Percentiles rank a stretch among this genome's conserved stretches.
Conservation (phyloP, 192 early-diverging fungal genomes). For the Podila minutissima region DNA sequence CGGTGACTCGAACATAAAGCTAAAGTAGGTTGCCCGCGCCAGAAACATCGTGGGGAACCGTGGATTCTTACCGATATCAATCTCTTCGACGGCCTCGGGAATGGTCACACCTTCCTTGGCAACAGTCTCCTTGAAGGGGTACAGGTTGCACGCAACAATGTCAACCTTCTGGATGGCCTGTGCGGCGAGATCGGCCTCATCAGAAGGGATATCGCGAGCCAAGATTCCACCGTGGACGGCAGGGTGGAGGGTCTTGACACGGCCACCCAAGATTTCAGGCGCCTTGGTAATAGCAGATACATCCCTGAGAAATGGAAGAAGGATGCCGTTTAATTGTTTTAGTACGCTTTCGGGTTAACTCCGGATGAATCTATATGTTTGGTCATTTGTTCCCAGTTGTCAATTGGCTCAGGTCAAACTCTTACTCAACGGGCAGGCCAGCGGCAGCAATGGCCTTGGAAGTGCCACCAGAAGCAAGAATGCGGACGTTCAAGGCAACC, state of each 20-base stretch:
- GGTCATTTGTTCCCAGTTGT: background rate
- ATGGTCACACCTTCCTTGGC: conserved; percentile 90
- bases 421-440: conserved; percentile 87
- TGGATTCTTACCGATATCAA: conserved; percentile 86
- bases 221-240: conserved; percentile 98
- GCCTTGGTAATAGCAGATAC: conserved; percentile 98
- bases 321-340: background rate
- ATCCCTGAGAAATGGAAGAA: conserved; percentile 65
- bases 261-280: conserved; percentile 98
- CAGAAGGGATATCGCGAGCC: conserved; percentile 85
- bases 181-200: conserved; percentile 86
- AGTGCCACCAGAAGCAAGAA: conserved; percentile 96
- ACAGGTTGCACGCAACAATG: conserved; percentile 97
- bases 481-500: conserved; percentile 75
- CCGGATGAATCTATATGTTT: no score
- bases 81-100: conserved; percentile 95
- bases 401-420: background rate
- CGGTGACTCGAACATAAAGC: background rate
- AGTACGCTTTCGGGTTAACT: background rate
- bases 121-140: conserved; percentile 97
- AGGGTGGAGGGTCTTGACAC: conserved; percentile 99
- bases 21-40: conserved; percentile 2
- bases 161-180: conserved; percentile 95
- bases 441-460: conserved; percentile 90
- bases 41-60: conserved; percentile 6